Evolutionary conservation across 202 grass and related monocot genomes (phyloP), one percentile per base, ranked within the genome.

Genomic region (Miscanthus sacchariflorus): DNA sequence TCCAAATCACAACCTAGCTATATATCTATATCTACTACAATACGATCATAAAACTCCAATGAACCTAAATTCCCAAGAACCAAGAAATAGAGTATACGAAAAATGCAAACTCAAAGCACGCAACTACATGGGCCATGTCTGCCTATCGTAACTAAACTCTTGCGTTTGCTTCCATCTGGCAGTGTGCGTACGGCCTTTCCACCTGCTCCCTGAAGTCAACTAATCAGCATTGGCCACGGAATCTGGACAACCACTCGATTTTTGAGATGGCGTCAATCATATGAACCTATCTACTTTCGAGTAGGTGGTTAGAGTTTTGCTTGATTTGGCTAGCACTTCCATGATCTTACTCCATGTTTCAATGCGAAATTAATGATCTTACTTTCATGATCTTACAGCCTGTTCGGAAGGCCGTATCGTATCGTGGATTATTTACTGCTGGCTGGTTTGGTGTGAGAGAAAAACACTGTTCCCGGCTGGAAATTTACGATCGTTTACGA

Each of bases 201-300:
- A 76, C 35, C 82, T 89, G 82, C 82, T 28, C 76, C 18, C 50
- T 3, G 45, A 24, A 12, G 71, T 70, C 82, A 50, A 33, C 67
- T n/a, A 25, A 84, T 35, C 28, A 21, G 28, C 58, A 23, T 24
- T 5, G 66, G 18, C 28, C 72, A 24, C 27, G 23, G 78, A 81
- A 81, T 74, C 19, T 65, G 18, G 25, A 28, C 36, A 73, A 50
- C 68, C 19, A 18, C 54, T 73, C 64, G 54, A 45, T 44, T 76
- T 30, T 72, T 79, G 67, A 63, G 80, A 69, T 83, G 5, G 25
- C 30, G 13, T 78, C 38, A 65, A 64, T 77, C 45, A 72, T 30
- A 63, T 63, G 59, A 24, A 24, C 9, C 9, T 61, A 23, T 61
- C 58, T 23, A 61, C 19, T 61, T 23, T 61, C 8, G 19, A 61